Base-by-base conservation (phyloP, 2,329 filamentous ascomycete species). In the Aphanoascus verrucosus region DNA sequence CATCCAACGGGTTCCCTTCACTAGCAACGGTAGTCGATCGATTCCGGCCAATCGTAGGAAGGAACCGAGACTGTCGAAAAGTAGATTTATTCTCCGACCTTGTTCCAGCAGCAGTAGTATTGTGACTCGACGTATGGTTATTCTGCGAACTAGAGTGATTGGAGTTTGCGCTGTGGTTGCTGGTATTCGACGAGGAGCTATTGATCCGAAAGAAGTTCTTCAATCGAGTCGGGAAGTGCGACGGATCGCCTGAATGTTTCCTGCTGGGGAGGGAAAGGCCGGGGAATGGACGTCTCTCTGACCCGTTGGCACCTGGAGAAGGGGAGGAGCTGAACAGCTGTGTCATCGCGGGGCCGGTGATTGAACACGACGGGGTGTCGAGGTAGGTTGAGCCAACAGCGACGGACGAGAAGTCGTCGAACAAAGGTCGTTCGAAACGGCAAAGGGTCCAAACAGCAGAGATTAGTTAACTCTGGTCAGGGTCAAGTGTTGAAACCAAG, bases 1-100 rank as follows among this genome's bases (percentile, higher is more conserved):
- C 90, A 61, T 96, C 91, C 59, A 96, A 78, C 55, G 85, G 81
- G 66, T 96, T 89, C 62, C 90, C 90, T 72, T 96, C 91, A 71
- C 89, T 95, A 61, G 88, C 88, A 54, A 94, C 87, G 23, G 91
- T 97, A 56, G 86, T 84, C 35, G 89, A 94, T 63, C 91, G 83
- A 67, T 91, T 88, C 62, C 91, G 85, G 65, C 85, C 85, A 65
- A 94, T 88, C 62, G 86, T 84, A 57, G 85, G 88, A 64, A 95
- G 86, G 74, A 95, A 94, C 64, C 88, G 83, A 60, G 86, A 93
- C 69, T 94, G 88, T 63, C 88, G 83, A 67, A 89, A 86, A 52
- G 81, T 77, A 60, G 77, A 78, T 68, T 86, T 88, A 62, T 71
- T 71, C 62, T 85, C 81, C 57, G 78, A 71, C 67, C 81, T 82